Conservation (phyloP, 768 basidiomycete species). For the Tulasnella sp. region DNA sequence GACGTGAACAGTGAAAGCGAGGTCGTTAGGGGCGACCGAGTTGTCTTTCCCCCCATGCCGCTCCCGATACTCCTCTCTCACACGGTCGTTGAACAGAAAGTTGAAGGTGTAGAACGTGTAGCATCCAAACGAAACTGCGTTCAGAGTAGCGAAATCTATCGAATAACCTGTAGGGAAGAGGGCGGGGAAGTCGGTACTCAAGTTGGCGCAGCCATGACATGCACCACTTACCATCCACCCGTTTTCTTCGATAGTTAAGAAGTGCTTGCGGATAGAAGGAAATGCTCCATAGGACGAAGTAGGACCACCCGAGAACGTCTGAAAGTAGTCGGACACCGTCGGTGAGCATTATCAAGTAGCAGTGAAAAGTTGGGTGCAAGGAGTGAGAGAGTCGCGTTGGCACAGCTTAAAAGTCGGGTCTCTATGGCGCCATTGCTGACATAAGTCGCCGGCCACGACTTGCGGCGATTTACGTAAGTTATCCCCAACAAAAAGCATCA, state of each 20-base stretch:
- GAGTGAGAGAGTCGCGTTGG: neutral
- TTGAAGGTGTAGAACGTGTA: constrained; percentile 24
- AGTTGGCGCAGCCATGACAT: neutral
- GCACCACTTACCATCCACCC: neutral
- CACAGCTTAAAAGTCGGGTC: neutral
- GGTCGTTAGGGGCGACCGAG: constrained; percentile 27
- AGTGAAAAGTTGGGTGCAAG: neutral
- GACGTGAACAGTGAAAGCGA: constrained; percentile 30
- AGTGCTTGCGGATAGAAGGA: constrained; percentile 29
- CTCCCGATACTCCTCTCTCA: constrained; percentile 26
- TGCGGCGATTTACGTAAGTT: no score
- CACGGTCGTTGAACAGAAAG: constrained; percentile 22
- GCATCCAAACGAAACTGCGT: constrained; percentile 24
- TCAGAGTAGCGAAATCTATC: constrained; percentile 30
- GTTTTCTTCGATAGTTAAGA: constrained; percentile 2
- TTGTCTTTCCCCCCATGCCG: constrained; percentile 28
- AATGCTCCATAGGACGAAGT: constrained; percentile 20
- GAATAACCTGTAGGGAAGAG: constrained; percentile 20
- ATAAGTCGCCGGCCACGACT: no score
- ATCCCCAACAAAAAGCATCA: no score
- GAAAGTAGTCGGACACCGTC: neutral
- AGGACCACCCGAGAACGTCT: constrained; percentile 17
- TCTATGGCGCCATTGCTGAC: no score
- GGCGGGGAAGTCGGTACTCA: neutral
- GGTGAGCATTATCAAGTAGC: neutral